A percentile compares a stretch with the other conserved stretches of the same genome.
phyloP scores from a whole-genome alignment of 2,329 filamentous ascomycete genomes.

The Karstenula rhodostoma region DNA sequence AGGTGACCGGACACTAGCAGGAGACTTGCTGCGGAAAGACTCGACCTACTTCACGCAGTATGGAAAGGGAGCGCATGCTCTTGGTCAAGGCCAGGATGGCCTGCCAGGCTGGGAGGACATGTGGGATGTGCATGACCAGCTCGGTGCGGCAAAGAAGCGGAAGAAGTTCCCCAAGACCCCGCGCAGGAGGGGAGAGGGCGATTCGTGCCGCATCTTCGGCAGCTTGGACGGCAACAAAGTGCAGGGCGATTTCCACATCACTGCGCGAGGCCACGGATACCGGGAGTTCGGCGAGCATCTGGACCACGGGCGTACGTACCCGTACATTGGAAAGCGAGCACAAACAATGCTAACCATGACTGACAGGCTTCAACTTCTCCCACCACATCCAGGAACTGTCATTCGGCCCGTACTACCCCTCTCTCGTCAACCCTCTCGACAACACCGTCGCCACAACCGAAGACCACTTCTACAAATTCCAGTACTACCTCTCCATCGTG shows the following conservation, averaged over 20 bases:
- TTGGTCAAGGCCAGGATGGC: conserved; percentile 50
- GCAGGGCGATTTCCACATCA: conserved; percentile 98
- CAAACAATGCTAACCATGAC: conserved; percentile 16
- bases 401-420: conserved; percentile 96
- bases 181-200: conserved; percentile 63
- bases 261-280: conserved; percentile 94
- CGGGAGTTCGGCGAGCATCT: conserved; percentile 80
- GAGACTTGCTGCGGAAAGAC: conserved; percentile 75
- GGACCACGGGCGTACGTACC: conserved; percentile 76
- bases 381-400: conserved; percentile 96
- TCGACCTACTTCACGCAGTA: conserved; percentile 83
- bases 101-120: conserved; percentile 65
- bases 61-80: conserved; percentile 68
- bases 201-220: conserved; percentile 89
- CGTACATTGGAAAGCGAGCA: not conserved
- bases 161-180: conserved; percentile 78
- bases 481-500: conserved; percentile 96
- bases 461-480: conserved; percentile 92
- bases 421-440: conserved; percentile 92
- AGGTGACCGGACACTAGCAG: conserved; percentile 89
- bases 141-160: conserved; percentile 74
- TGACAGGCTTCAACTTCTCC: conserved; percentile 90
- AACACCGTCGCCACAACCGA: conserved; percentile 78
- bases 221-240: conserved; percentile 94
- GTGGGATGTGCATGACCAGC: conserved; percentile 90